Percentiles rank a stretch among this genome's conserved stretches.
Conservation (phyloP, 2,329 filamentous ascomycete genomes). For the Alternaria sp. region DNA sequence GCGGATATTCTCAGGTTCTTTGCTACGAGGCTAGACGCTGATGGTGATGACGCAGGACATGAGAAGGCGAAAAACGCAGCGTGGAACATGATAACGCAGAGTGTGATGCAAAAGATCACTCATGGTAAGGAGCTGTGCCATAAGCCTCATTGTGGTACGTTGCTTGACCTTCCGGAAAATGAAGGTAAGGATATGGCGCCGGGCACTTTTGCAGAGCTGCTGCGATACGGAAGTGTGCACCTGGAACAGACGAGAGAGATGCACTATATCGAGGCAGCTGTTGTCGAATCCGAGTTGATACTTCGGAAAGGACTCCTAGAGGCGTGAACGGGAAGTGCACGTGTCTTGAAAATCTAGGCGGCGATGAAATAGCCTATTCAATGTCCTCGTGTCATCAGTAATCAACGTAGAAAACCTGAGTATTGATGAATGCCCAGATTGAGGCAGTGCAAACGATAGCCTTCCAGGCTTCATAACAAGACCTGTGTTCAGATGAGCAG, state of each 20-base stretch:
- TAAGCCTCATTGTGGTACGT: slow-evolving; percentile 33
- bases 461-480: not conserved
- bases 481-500: not conserved
- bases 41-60: slow-evolving; percentile 36
- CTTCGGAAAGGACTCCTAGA: slow-evolving; percentile 37
- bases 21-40: slow-evolving; percentile 31
- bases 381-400: not conserved
- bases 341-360: not conserved
- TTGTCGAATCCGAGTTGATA: slow-evolving; percentile 17
- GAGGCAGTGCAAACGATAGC: not conserved
- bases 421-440: not conserved
- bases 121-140: slow-evolving; percentile 44
- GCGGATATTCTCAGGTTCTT: slow-evolving; percentile 37
- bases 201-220: slow-evolving; percentile 50
- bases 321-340: not conserved
- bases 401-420: not conserved
- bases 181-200: slow-evolving; percentile 40
- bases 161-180: slow-evolving; percentile 47
- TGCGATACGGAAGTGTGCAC: slow-evolving; percentile 49
- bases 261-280: slow-evolving; percentile 29
- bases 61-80: slow-evolving; percentile 38
- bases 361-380: not conserved
- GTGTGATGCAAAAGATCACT: slow-evolving; percentile 50
- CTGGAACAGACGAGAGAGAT: slow-evolving; percentile 48
- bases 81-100: slow-evolving; percentile 45